Percentiles rank a stretch among this genome's conserved stretches.
phyloP scores from a whole-genome alignment of 352 stramenopile species.

The Pythium sp. region DNA sequence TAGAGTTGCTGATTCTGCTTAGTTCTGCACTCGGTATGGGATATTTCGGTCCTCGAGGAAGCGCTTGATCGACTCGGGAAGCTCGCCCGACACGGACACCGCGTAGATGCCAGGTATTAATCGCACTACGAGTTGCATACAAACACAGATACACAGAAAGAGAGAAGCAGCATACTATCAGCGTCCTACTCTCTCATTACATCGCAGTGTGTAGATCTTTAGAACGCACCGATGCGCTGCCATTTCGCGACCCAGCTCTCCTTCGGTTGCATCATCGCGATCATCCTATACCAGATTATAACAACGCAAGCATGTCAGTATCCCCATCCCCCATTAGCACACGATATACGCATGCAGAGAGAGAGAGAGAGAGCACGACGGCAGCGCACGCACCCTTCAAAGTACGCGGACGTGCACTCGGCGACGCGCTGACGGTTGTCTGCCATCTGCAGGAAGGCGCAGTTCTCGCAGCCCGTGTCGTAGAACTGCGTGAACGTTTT shows the following conservation, averaged over 20 bases:
- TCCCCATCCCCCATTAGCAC: background rate
- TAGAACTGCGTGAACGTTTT: conserved; percentile 92
- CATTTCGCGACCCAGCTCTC: conserved; percentile 90
- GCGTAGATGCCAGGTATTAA: conserved; percentile 85
- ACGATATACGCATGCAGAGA: background rate
- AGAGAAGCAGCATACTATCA: background rate
- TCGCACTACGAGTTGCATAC: conserved; percentile 37
- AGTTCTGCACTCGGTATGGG: conserved; percentile 76
- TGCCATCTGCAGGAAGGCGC: conserved; percentile 85
- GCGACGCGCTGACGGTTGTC: conserved; percentile 87
- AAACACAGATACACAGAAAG: background rate
- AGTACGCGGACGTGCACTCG: conserved; percentile 88
- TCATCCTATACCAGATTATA: conserved; percentile 52
- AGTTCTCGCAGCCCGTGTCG: conserved; percentile 89
- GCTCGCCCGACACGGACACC: conserved; percentile 81
- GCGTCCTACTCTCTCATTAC: background rate
- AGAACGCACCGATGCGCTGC: conserved; percentile 73
- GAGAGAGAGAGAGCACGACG: background rate
- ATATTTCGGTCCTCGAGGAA: conserved; percentile 89
- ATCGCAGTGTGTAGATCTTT: background rate
- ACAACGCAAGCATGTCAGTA: background rate
- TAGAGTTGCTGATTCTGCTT: background rate
- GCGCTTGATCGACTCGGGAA: conserved; percentile 86
- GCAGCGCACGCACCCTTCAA: conserved; percentile 61
- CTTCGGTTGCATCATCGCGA: conserved; percentile 88